Base-by-base conservation (phyloP, 2,329 filamentous ascomycete genomes). In the Fonsecaea pedrosoi region DNA sequence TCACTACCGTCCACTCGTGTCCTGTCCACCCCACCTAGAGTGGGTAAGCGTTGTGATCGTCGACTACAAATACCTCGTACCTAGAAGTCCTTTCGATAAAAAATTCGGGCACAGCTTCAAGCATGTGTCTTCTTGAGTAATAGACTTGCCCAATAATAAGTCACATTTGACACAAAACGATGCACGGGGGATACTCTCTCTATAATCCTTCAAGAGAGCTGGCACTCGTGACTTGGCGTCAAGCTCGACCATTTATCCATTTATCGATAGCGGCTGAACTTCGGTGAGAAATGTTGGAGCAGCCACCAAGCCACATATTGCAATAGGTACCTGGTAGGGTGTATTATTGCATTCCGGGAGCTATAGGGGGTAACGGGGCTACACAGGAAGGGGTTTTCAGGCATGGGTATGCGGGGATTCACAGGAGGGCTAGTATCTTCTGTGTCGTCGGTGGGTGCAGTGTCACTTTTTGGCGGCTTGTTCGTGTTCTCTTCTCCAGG, bases 181-280 rank as follows among this genome's bases (percentile, higher is more conserved):
- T 18, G 25, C 21, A 21, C 10, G 30, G 21, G 30, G 21, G 18
- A 32, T 6, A 32, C 54, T 45, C 58, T 13, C 45, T 60, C 32
- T 34, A n/a, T 34, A n/a, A 10, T 60, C 38, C 15, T 42, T 45
- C n/a, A 21, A 35, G n/a, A 32, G 25, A 54, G 4, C 7, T n/a
- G 25, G 12, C 5, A 15, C 30, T 32, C n/a, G 21, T 25, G 18
- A 15, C 34, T 34, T 15, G 25, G 53, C 13, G 53, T 35, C 18
- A 13, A 40, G 38, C 2, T 7, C 2, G 13, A 15, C 4, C 21
- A 30, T 10, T 53, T 61, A 54, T 61, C 13, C 21, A 30, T 10
- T 53, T 61, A 61, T 61, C 59, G 59, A 61, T 61, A 61, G 34
- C 59, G 59, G 59, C 38, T 53, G 15, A 37, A 37, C 45, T 53